phyloP scores from a whole-genome alignment of 371 early-diverging fungal genomes.

The Rhizopus stolonifer region DNA sequence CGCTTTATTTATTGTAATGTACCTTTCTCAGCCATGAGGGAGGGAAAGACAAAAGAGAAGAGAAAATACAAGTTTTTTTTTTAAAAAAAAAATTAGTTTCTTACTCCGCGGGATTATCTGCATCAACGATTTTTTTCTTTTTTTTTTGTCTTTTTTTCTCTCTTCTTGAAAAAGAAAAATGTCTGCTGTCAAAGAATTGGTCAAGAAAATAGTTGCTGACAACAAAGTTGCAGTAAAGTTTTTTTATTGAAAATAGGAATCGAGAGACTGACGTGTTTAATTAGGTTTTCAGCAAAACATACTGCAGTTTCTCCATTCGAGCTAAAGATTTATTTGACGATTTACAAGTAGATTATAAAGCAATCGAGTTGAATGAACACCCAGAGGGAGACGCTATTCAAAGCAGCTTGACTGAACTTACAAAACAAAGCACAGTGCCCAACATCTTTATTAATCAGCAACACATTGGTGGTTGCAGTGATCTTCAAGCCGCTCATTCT shows the following conservation, averaged over 20 bases:
- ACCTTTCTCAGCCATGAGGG: neutral
- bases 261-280: too few relatives aligned
- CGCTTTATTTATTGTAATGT: neutral
- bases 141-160: too few relatives aligned
- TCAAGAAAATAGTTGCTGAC: constrained; percentile 42
- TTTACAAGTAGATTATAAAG: constrained; percentile 48
- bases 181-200: constrained; percentile 32
- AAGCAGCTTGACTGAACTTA: constrained; percentile 59
- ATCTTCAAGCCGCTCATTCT: constrained; percentile 50
- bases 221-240: constrained; percentile 42
- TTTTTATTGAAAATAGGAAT: too few relatives aligned
- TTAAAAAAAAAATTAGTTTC: too few relatives aligned
- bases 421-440: constrained; percentile 86
- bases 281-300: constrained; percentile 83
- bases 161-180: too few relatives aligned
- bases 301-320: constrained; percentile 81
- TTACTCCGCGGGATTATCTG: too few relatives aligned
- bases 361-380: constrained; percentile 59
- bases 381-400: constrained; percentile 75
- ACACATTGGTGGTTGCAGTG: constrained; percentile 83
- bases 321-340: constrained; percentile 69
- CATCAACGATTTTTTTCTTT: too few relatives aligned
- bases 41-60: neutral
- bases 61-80: too few relatives aligned
- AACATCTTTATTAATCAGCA: constrained; percentile 80